Conservation (phyloP, 2,329 filamentous ascomycete species). For the Trichoderma endophyticum region DNA sequence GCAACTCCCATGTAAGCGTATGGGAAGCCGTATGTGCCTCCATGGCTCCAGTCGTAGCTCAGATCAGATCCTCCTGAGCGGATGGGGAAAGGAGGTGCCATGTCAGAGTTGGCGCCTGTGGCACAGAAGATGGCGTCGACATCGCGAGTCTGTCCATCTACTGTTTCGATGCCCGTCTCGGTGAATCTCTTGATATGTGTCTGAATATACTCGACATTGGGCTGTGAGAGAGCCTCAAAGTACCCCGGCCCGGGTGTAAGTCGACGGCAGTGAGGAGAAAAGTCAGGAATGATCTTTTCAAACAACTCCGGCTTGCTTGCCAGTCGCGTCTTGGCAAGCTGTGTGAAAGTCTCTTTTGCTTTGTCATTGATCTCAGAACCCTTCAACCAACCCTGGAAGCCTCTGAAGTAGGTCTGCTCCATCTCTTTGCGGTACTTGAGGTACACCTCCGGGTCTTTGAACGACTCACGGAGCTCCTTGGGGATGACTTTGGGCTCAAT, state of each 20-base stretch:
- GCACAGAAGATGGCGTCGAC: slow-evolving; percentile 67
- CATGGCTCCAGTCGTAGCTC: slow-evolving; percentile 52
- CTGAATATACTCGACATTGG: slow-evolving; percentile 61
- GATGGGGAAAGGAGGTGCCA: slow-evolving; percentile 60
- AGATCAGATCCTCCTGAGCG: slow-evolving; percentile 53
- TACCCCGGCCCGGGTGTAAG: slow-evolving; percentile 66
- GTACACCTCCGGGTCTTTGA: slow-evolving; percentile 60
- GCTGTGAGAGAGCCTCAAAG: slow-evolving; percentile 59
- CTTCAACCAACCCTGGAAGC: slow-evolving; percentile 53
- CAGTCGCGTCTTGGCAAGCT: slow-evolving; percentile 53
- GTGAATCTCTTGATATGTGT: slow-evolving; percentile 58
- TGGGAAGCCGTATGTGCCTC: slow-evolving; percentile 57
- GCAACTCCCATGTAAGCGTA: slow-evolving; percentile 65
- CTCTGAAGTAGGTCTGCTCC: slow-evolving; percentile 61
- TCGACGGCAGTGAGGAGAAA: slow-evolving; percentile 61
- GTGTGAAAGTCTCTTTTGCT: slow-evolving; percentile 42
- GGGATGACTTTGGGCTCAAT: slow-evolving; percentile 54
- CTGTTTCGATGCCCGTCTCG: slow-evolving; percentile 56
- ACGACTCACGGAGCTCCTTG: slow-evolving; percentile 54
- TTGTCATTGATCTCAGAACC: slow-evolving; percentile 48
- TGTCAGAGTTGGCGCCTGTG: slow-evolving; percentile 62
- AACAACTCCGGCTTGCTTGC: slow-evolving; percentile 53
- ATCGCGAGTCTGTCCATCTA: slow-evolving; percentile 52
- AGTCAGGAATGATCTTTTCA: slow-evolving; percentile 57
- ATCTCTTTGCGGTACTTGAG: slow-evolving; percentile 55